Evolutionary conservation across 495 filamentous ascomycete species (phyloP).

Genomic region (Podospora pseudopauciseta): DNA sequence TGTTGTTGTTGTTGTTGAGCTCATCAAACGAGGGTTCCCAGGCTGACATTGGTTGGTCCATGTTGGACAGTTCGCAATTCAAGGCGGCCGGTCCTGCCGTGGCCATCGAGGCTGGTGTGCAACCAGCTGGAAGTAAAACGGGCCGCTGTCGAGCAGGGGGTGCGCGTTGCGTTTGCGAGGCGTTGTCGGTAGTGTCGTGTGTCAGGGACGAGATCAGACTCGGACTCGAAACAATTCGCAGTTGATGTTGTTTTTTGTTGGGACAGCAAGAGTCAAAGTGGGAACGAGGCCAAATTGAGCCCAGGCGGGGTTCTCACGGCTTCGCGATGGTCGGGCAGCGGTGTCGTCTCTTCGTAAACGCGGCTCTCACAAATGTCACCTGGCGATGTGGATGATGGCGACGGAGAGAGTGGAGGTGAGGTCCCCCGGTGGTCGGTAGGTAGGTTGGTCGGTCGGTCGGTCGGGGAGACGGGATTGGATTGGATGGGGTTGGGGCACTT

Average conservation of each 20-base stretch:
- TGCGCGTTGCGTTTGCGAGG: not conserved
- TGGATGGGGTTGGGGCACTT: not conserved
- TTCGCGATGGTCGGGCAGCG: not conserved
- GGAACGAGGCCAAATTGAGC: not conserved
- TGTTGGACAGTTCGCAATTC: not conserved
- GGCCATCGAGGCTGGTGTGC: not conserved
- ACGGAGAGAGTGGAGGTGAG: not conserved
- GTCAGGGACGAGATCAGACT: not conserved
- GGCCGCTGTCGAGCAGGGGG: not conserved
- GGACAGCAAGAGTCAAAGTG: not conserved
- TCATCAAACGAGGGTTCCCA: not conserved
- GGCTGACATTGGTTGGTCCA: slow-evolving; percentile 1
- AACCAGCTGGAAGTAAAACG: not conserved
- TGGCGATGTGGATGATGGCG: not conserved
- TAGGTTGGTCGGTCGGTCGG: not conserved
- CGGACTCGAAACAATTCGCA: not conserved
- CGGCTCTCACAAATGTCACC: not conserved
- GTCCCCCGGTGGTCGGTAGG: not conserved
- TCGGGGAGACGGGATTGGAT: not conserved
- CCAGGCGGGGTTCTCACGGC: not conserved
- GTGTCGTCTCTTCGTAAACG: not conserved
- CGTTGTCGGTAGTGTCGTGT: not conserved
- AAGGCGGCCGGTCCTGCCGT: not conserved
- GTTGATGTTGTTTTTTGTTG: not conserved
- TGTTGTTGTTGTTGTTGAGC: not conserved